These are phyloP conservation scores for Trapa incisa DNA, from an alignment of 345 rosid genomes.

Conservation along the genomic window DNA sequence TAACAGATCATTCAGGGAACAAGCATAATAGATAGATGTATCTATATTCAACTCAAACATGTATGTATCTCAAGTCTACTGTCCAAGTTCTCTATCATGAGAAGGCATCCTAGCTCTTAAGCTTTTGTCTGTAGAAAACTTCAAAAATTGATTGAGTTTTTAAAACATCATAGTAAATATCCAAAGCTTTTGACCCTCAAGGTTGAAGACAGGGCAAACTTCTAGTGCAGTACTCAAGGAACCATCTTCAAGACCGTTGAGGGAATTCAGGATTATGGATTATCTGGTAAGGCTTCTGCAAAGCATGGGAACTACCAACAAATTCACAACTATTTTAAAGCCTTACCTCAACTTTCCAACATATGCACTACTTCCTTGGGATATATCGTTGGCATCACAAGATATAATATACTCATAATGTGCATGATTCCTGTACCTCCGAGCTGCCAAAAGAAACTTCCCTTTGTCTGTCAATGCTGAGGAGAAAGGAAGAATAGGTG, in stretches of 20 bases:
- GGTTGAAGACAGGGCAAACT: background rate
- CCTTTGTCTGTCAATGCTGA: constrained; percentile 71
- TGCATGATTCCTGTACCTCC: constrained; percentile 66
- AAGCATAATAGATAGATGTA: background rate
- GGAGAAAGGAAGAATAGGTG: constrained; percentile 2
- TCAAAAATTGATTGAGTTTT: background rate
- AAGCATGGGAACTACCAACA: background rate
- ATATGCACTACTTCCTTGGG: constrained; percentile 91
- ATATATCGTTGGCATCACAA: constrained; percentile 71
- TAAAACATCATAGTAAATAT: background rate
- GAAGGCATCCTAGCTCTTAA: background rate
- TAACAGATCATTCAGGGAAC: background rate
- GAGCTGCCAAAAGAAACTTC: constrained; percentile 89
- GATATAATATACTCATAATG: constrained; percentile 79
- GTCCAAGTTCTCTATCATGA: background rate
- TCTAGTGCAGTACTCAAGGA: background rate
- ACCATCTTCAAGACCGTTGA: background rate
- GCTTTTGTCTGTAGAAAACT: background rate
- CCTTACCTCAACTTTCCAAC: constrained; percentile 80
- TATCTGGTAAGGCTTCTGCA: background rate
- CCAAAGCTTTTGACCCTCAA: background rate
- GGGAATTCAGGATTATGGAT: too few relatives aligned
- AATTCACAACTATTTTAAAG: background rate
- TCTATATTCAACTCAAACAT: background rate
- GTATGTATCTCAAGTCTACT: background rate